These are phyloP conservation scores for Phytophthora tentaculata DNA, from an alignment of 352 stramenopile genomes.

Conservation along the genomic window DNA sequence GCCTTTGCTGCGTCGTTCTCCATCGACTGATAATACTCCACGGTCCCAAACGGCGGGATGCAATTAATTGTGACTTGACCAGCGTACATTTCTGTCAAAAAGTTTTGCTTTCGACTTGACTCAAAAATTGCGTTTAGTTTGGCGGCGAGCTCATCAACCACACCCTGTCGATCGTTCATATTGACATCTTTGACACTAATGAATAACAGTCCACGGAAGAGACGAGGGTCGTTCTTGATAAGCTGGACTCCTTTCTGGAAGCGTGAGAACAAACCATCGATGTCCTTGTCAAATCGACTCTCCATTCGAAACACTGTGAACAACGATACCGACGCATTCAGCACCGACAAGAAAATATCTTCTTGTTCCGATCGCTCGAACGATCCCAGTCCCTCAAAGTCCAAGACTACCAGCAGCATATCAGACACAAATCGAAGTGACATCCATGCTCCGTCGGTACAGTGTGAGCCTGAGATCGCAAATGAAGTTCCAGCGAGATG, in stretches of 20 bases:
- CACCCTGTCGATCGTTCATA: neutral
- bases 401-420: constrained; percentile 66
- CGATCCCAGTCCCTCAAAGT: constrained; percentile 79
- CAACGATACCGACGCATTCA: constrained; percentile 72
- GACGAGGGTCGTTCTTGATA: constrained; percentile 53
- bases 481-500: constrained; percentile 40
- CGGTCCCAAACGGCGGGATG: neutral
- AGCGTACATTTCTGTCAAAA: neutral
- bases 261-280: constrained; percentile 61
- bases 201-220: constrained; percentile 64
- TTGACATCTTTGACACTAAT: neutral
- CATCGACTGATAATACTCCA: neutral
- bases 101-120: neutral
- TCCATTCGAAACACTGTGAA: constrained; percentile 81
- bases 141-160: neutral
- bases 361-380: constrained; percentile 78
- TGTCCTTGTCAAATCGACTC: constrained; percentile 78
- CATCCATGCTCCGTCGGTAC: constrained; percentile 51
- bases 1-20: neutral
- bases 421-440: constrained; percentile 36
- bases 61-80: neutral
- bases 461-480: constrained; percentile 49
- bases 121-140: neutral
- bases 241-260: constrained; percentile 75
- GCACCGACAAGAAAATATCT: constrained; percentile 73